Evolutionary conservation across 1,139 yeast species (phyloP).

Genomic region (Chernovozyma sophiae-reginae): DNA sequence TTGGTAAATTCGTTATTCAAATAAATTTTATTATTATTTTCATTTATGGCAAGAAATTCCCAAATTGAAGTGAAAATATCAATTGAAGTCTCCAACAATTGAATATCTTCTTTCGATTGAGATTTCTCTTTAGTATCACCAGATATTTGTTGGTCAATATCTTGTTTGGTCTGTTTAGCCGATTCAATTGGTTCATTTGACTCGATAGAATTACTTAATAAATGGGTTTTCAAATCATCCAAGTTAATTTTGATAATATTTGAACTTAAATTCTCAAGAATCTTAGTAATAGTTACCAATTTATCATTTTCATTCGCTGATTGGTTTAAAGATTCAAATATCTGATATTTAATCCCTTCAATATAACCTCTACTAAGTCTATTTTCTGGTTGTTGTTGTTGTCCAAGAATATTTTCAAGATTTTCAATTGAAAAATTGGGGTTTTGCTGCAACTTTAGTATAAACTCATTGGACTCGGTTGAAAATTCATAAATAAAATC

Average conservation of each 20-base stretch:
- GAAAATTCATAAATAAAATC: conserved; percentile 67
- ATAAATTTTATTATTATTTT: conserved; percentile 15
- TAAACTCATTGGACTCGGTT: conserved; percentile 58
- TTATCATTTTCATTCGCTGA: conserved; percentile 14
- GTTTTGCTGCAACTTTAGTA: conserved; percentile 25
- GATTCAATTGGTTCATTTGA: conserved; percentile 13
- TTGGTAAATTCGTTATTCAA: conserved; percentile 21
- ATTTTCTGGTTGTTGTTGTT: conserved; percentile 21
- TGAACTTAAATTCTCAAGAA: conserved; percentile 23
- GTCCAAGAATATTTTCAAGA: conserved; percentile 8
- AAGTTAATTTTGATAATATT: conserved; percentile 41
- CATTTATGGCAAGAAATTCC: conserved; percentile 48
- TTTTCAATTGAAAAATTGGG: conserved; percentile 20
- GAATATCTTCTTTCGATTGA: conserved; percentile 51
- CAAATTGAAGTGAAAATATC: conserved; percentile 74
- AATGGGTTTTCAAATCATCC: conserved; percentile 29
- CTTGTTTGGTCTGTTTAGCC: conserved; percentile 20
- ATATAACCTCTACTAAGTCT: conserved; percentile 47
- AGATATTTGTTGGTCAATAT: conserved; percentile 21
- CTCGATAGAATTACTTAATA: conserved; percentile 35
- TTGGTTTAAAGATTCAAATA: conserved; percentile 40
- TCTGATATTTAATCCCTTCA: conserved; percentile 60
- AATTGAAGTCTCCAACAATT: conserved; percentile 63
- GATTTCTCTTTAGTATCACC: conserved; percentile 31
- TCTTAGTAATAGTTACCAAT: conserved; percentile 15